Evolutionary conservation across 2,329 filamentous ascomycete genomes (phyloP), one percentile per base, ranked within the genome.

Genomic region (Calcarisporium arbuscula): DNA sequence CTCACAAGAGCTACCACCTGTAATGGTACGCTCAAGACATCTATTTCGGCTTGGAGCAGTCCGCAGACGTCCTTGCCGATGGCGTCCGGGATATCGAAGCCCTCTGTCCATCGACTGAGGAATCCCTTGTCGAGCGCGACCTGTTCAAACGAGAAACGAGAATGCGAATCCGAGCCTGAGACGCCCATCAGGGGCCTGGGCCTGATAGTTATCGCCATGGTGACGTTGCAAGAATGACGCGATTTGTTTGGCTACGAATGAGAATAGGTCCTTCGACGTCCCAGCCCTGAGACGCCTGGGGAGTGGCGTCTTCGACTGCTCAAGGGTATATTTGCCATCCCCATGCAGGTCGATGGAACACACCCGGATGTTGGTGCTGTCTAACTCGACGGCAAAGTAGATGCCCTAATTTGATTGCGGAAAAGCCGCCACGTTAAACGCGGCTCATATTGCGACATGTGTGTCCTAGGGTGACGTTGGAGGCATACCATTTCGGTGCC

Each of bases 131-230:
- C 96, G 58, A 98, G 94, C 25, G 87, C 89, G 39, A 85, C 72
- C 60, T 98, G 92, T 56, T 94, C 78, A 25, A 96, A 89, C 4
- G 92, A 92, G 66, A 96, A 98, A 57, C n/a, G 85, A 94, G 64
- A 98, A 98, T 34, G 92, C 96, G 65, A 98, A 98, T 12, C 92
- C 92, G 27, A 98, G 72, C 50, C 88, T 85, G 65, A 96, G 95
- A 43, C 74, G 65, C 41, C 82, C 76, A 42, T 82, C 76, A 47
- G 72, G 72, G 39, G 80, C 57, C 57, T 87, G 74, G 42, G 77
- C 70, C 50, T 81, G 72, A 52, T 94, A 95, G 56, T 89, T 87
- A 11, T 95, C 87, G 46, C 77, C 74, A 60, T 96, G 90, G 61
- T 96, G 89, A 33, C 78, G 77, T 58, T 83, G 77, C 42, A 98